Evolutionary conservation across 2,329 filamentous ascomycete genomes (phyloP).

Genomic region (Aureobasidium sp.): DNA sequence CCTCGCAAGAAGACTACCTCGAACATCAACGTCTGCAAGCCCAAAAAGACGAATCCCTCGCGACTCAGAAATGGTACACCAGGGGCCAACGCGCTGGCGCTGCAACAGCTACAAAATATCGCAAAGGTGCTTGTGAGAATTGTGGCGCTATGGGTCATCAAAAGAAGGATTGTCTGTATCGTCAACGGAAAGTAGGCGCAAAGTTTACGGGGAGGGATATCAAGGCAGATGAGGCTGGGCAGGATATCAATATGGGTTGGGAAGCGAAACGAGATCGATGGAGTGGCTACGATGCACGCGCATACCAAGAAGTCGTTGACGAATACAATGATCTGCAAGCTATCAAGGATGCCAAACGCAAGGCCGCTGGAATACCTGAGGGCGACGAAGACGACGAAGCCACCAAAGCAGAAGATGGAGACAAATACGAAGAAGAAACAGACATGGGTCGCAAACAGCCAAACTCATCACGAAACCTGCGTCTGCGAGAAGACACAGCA

Average conservation of each 20-base stretch:
- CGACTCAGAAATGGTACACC: constrained; percentile 82
- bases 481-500: constrained; percentile 91
- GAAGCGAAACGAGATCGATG: constrained; percentile 96
- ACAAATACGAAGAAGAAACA: constrained; percentile 80
- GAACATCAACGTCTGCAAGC: constrained; percentile 88
- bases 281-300: constrained; percentile 91
- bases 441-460: constrained; percentile 94
- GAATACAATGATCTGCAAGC: constrained; percentile 83
- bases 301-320: constrained; percentile 80
- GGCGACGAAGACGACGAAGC: constrained; percentile 29
- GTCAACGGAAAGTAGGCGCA: constrained; percentile 81
- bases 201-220: constrained; percentile 91
- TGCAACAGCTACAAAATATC: constrained; percentile 79
- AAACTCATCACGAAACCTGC: constrained; percentile 80
- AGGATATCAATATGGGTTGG: constrained; percentile 83
- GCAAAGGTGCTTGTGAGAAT: constrained; percentile 97
- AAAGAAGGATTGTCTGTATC: constrained; percentile 82
- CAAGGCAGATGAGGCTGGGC: constrained; percentile 78
- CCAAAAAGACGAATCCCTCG: constrained; percentile 46
- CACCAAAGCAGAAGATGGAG: constrained; percentile 45
- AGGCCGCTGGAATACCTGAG: constrained; percentile 20
- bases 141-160: constrained; percentile 97
- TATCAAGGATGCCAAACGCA: constrained; percentile 41
- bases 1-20: constrained; percentile 72
- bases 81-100: constrained; percentile 76